Conservation (phyloP, 2,329 filamentous ascomycete genomes). For the Epichloe sylvatica region DNA sequence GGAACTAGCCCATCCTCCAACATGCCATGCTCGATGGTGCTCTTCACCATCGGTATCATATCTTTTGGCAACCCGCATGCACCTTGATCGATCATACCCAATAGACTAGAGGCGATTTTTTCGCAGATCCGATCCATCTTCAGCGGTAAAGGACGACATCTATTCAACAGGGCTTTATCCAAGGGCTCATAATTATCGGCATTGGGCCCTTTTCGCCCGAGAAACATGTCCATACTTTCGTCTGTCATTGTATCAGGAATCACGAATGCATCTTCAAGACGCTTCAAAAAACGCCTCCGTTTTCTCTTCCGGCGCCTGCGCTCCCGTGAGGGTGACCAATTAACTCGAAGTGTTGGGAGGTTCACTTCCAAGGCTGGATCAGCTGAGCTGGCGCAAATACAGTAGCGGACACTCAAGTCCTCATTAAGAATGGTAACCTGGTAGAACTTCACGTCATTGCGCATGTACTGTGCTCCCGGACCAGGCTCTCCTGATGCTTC, state of each 20-base stretch:
- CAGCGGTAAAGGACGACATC: slow-evolving; percentile 7
- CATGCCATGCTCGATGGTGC: slow-evolving; percentile 14
- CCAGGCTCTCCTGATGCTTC: slow-evolving; percentile 7
- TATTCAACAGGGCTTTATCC: not conserved
- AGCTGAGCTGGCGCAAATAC: slow-evolving; percentile 18
- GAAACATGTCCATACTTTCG: slow-evolving; percentile 10
- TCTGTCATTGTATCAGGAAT: slow-evolving; percentile 23
- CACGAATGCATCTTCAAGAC: slow-evolving; percentile 21
- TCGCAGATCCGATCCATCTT: slow-evolving; percentile 13
- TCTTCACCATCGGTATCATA: slow-evolving; percentile 15
- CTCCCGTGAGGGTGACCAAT: slow-evolving; percentile 12
- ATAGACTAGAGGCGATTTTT: slow-evolving; percentile 10
- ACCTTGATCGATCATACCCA: slow-evolving; percentile 5
- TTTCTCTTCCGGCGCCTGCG: slow-evolving; percentile 16
- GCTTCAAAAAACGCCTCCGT: slow-evolving; percentile 15
- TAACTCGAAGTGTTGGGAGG: slow-evolving; percentile 15
- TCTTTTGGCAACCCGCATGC: slow-evolving; percentile 14
- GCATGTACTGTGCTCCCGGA: slow-evolving; percentile 18
- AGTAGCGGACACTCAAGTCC: slow-evolving; percentile 30
- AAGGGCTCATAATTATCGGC: not conserved
- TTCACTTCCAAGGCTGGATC: slow-evolving; percentile 13
- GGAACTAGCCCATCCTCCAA: slow-evolving; percentile 13
- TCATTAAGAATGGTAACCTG: slow-evolving; percentile 30
- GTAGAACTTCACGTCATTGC: slow-evolving; percentile 28
- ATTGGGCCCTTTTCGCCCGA: not conserved